Conservation (phyloP, 139 green algal species). For the Micromonas commoda region DNA sequence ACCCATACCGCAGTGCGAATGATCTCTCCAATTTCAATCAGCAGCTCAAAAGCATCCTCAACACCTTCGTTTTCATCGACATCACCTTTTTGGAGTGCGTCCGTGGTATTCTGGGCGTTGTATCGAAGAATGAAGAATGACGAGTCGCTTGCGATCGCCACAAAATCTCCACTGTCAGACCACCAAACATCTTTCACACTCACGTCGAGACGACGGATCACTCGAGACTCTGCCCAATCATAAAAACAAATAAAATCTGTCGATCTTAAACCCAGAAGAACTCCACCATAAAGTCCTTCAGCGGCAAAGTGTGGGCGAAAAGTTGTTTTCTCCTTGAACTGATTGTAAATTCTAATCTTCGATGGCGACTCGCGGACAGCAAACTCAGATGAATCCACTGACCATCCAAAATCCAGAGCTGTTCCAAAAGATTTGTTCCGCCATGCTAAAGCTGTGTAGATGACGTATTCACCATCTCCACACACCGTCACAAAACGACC, state of each 20-base stretch:
- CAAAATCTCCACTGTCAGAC: slow-evolving; percentile 75
- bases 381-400: slow-evolving; percentile 78
- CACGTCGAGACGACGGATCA: slow-evolving; percentile 89
- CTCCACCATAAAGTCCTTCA: slow-evolving; percentile 83
- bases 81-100: slow-evolving; percentile 48
- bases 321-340: slow-evolving; percentile 75
- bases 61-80: slow-evolving; percentile 82
- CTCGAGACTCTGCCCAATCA: slow-evolving; percentile 69
- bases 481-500: slow-evolving; percentile 95
- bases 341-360: slow-evolving; percentile 55
- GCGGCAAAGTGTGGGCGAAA: slow-evolving; percentile 70
- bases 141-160: slow-evolving; percentile 72
- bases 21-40: slow-evolving; percentile 74
- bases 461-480: slow-evolving; percentile 97
- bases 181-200: slow-evolving; percentile 72
- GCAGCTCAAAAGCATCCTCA: slow-evolving; percentile 94
- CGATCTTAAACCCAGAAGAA: slow-evolving; percentile 67
- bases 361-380: slow-evolving; percentile 64
- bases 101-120: slow-evolving; percentile 39
- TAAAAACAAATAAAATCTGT: slow-evolving; percentile 94
- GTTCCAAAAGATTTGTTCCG: slow-evolving; percentile 94
- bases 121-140: slow-evolving; percentile 85
- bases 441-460: slow-evolving; percentile 98
- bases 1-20: slow-evolving; percentile 70
- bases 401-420: slow-evolving; percentile 90